Conservation (phyloP, 495 filamentous ascomycete genomes). For the Penicillium soppii region DNA sequence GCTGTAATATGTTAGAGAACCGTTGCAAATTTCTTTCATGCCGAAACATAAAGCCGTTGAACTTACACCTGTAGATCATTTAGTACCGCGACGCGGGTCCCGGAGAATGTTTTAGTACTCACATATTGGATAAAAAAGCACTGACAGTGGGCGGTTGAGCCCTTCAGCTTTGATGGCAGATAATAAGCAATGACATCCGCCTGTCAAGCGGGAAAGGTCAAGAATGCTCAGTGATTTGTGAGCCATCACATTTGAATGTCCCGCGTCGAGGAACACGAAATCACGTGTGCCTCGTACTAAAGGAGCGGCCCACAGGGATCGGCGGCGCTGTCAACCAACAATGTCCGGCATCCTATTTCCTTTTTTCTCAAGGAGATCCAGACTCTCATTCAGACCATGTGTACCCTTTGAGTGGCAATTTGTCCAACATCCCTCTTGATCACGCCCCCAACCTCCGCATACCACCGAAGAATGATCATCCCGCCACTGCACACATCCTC, state of each 20-base stretch:
- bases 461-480: background rate
- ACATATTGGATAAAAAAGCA: slow-evolving; percentile 20
- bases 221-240: slow-evolving; percentile 14
- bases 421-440: background rate
- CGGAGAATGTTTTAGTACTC: slow-evolving; percentile 10
- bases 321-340: slow-evolving; percentile 13
- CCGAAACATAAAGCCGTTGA: background rate
- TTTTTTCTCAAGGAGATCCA: background rate
- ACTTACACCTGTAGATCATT: slow-evolving; percentile 31
- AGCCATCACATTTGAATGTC: slow-evolving; percentile 17
- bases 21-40: slow-evolving; percentile 9
- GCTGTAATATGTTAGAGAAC: slow-evolving; percentile 31
- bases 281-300: slow-evolving; percentile 28
- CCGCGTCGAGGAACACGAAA: slow-evolving; percentile 32
- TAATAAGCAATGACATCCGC: too few relatives aligned
- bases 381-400: background rate
- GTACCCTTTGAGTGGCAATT: background rate
- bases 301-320: slow-evolving; percentile 18
- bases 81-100: slow-evolving; percentile 15
- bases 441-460: background rate
- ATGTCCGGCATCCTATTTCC: slow-evolving; percentile 19
- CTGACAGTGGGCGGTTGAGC: slow-evolving; percentile 1
- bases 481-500: background rate
- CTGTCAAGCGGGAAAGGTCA: slow-evolving; percentile 3
- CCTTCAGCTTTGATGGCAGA: background rate